Conservation (phyloP, 257 asterid genomes). For the Anisodus acutangulus region DNA sequence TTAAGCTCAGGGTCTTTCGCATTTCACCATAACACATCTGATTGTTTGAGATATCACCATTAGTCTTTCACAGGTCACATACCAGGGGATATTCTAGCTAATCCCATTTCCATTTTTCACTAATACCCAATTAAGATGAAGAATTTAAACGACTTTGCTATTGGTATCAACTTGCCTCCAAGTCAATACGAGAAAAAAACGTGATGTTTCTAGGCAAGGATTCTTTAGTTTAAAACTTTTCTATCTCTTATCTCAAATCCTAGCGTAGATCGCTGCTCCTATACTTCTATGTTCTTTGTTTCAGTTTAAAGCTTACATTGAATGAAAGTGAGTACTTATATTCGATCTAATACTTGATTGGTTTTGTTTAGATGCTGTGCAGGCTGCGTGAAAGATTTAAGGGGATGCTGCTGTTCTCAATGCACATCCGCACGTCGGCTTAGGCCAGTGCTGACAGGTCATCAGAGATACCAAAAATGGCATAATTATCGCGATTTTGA, state of each 20-base stretch:
- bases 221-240: background rate
- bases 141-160: slow-evolving; percentile 2
- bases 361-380: slow-evolving; percentile 64
- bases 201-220: background rate
- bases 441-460: slow-evolving; percentile 70
- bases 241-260: background rate
- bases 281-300: background rate
- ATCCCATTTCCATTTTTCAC: slow-evolving; percentile 8
- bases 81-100: background rate
- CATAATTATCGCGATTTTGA: slow-evolving; percentile 71
- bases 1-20: background rate
- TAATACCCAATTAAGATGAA: background rate
- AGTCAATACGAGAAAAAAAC: background rate
- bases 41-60: background rate
- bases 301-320: background rate
- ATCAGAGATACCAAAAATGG: slow-evolving; percentile 88
- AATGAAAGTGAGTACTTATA: background rate
- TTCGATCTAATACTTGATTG: background rate
- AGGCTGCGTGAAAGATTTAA: slow-evolving; percentile 54
- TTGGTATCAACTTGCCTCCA: slow-evolving; percentile 15
- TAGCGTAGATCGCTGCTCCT: slow-evolving; percentile 9
- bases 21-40: background rate
- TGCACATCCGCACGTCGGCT: slow-evolving; percentile 76
- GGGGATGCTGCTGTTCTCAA: slow-evolving; percentile 82
- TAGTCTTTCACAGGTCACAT: slow-evolving; percentile 10